A percentile compares a stretch with the other conserved stretches of the same genome.
These are phyloP conservation scores for Bryoerythrophyllum caledonicum DNA, from an alignment of 225 moss, liverwort and hornwort genomes.

Conservation along the genomic window DNA sequence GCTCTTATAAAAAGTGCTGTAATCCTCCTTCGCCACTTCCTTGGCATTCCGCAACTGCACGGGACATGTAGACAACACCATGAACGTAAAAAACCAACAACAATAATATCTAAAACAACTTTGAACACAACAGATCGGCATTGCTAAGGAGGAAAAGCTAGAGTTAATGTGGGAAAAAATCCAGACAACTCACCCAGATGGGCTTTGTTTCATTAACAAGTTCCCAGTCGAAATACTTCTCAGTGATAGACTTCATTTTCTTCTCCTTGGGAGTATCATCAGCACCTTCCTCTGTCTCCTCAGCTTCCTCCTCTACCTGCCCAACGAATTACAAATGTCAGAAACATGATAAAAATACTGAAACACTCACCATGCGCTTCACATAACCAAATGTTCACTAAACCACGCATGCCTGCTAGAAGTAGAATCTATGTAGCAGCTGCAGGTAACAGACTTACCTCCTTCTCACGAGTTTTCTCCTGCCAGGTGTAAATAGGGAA, in stretches of 20 bases:
- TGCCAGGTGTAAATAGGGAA: conserved; percentile 97
- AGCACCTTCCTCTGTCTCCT: conserved; percentile 26
- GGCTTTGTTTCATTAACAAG: conserved; percentile 94
- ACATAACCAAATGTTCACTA: neutral
- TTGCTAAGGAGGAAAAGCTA: neutral
- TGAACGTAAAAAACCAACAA: neutral
- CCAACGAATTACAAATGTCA: neutral
- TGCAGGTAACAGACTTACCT: conserved; percentile 39
- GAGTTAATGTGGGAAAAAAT: neutral
- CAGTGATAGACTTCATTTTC: conserved; percentile 69
- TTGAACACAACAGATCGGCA: neutral
- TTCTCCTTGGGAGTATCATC: conserved; percentile 41
- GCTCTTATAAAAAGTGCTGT: conserved; percentile 58
- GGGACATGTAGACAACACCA: neutral
- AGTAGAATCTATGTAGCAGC: neutral
- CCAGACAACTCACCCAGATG: conserved; percentile 62
- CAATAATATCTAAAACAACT: neutral
- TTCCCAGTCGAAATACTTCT: conserved; percentile 98
- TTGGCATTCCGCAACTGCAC: conserved; percentile 53
- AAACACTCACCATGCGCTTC: neutral
- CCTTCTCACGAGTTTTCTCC: conserved; percentile 87
- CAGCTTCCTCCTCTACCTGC: conserved; percentile 60
- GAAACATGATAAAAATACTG: neutral
- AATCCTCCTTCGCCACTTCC: conserved; percentile 65
- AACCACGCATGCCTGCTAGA: neutral